Evolutionary conservation across 2,329 filamentous ascomycete genomes (phyloP), one percentile per base, ranked within the genome.

Genomic region (Ilyonectria mors-panacis): DNA sequence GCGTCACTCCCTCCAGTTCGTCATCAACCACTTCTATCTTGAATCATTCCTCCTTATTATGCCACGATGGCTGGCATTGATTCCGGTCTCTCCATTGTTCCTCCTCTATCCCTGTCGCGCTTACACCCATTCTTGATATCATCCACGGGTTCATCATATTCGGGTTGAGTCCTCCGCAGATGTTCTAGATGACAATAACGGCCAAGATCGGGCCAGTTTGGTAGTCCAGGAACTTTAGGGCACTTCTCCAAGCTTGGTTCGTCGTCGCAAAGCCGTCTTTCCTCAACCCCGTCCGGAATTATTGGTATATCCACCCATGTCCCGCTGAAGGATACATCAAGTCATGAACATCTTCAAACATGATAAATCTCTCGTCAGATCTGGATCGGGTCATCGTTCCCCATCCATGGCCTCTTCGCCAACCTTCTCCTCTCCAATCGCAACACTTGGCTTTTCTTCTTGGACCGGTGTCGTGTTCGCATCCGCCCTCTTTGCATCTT

Each of bases 401-500:
- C 65, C 74, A 45, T 76, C 74, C 65, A 67, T 72, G 30, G 62
- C 39, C 17, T 75, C 73, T 19, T 69, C 66, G 10, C 17, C 37
- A 21, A 54, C 39, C 39, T 60, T 59, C 19, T 63, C 64, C 55
- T 72, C 69, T 10, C 69, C 64, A 35, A 74, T 56, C 37, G 73
- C 70, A 30, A 66, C 57, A 44, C 63, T 69, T 6, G 71, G 62
- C 28, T 74, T 76, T 67, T 85, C 82, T 51, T 84, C 82, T 51
- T 84, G 78, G 17, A 76, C 75, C 33, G 83, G 81, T 5, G 76
- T 76, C 17, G 74, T 71, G 47, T 78, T 73, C n/a, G 78, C 76
- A 48, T 85, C 83, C 62, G 73, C 78, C 58, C 82, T 84, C 67
- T 80, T 82, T 26, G 75, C 76, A 67, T 88, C 86, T 58, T 86